A percentile compares a stretch with the other conserved stretches of the same genome.
Evolutionary conservation across 2,329 filamentous ascomycete species (phyloP).

Genomic region (Xylariaceae sp.): DNA sequence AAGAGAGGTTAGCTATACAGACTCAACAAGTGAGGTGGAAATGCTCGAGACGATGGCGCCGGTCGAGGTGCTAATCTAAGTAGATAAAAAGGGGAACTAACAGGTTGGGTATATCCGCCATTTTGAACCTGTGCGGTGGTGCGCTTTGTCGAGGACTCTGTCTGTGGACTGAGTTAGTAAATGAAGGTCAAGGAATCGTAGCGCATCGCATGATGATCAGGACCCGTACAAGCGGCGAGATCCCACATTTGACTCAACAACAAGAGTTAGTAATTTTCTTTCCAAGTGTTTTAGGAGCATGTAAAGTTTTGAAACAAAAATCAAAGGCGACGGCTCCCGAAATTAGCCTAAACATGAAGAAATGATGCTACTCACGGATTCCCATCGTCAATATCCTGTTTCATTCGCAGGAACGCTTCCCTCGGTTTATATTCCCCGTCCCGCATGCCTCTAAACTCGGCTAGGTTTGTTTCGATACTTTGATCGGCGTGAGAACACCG

Average conservation of each 20-base stretch:
- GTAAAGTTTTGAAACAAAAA: no score
- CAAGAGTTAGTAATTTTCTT: background rate
- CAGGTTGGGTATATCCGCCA: conserved; percentile 95
- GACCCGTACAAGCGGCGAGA: conserved; percentile 69
- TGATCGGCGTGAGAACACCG: conserved; percentile 76
- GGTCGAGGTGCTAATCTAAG: background rate
- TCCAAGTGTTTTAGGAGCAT: no score
- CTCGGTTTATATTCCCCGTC: conserved; percentile 88
- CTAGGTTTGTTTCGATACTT: conserved; percentile 58
- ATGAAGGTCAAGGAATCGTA: background rate
- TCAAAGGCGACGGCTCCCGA: no score
- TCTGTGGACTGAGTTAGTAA: conserved; percentile 45
- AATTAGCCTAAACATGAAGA: no score
- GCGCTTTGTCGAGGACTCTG: conserved; percentile 74
- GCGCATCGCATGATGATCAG: background rate
- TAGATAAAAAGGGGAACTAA: background rate
- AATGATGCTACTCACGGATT: conserved; percentile 13
- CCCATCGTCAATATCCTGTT: conserved; percentile 81
- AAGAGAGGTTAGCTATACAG: background rate
- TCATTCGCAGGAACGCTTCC: conserved; percentile 90
- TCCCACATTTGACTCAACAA: conserved; percentile 77
- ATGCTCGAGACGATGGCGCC: background rate
- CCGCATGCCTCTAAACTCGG: conserved; percentile 87
- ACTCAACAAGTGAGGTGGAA: background rate
- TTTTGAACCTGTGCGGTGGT: conserved; percentile 79